These are phyloP conservation scores for Triticum urartu DNA, from an alignment of 176 grass and related monocot genomes.

Conservation along the genomic window DNA sequence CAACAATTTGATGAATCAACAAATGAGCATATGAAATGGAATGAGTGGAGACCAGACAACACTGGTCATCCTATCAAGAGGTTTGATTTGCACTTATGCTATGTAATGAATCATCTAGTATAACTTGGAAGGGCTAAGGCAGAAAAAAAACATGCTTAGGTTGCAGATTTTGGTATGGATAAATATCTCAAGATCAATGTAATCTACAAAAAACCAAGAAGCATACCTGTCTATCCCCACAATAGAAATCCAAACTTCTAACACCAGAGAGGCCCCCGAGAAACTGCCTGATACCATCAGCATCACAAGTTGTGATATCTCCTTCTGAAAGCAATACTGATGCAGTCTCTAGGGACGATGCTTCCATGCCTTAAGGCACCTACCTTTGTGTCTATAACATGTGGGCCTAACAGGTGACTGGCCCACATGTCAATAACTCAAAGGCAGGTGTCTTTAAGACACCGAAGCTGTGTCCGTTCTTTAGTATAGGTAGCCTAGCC, in stretches of 20 bases:
- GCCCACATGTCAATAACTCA: no score
- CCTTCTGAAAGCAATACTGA: neutral
- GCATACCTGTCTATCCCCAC: neutral
- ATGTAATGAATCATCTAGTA: neutral
- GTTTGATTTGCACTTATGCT: neutral
- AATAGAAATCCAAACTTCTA: neutral
- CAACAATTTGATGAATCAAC: neutral
- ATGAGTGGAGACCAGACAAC: neutral
- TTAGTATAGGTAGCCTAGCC: neutral
- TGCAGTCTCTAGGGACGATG: conserved; percentile 10
- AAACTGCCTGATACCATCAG: neutral
- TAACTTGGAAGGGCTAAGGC: neutral
- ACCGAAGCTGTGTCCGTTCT: neutral
- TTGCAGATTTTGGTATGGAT: neutral
- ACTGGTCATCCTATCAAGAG: neutral
- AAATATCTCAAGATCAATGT: neutral
- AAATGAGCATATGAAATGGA: neutral
- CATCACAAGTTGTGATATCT: neutral
- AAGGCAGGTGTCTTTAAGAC: no score
- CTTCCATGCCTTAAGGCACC: no score
- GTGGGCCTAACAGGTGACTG: no score
- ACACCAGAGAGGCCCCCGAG: conserved; percentile 21
- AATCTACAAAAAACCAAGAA: neutral
- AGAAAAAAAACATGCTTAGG: neutral
- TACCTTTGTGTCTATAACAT: neutral